These are phyloP conservation scores for Moniliophthora roreri DNA, from an alignment of 1,284 basidiomycete genomes.

Conservation along the genomic window DNA sequence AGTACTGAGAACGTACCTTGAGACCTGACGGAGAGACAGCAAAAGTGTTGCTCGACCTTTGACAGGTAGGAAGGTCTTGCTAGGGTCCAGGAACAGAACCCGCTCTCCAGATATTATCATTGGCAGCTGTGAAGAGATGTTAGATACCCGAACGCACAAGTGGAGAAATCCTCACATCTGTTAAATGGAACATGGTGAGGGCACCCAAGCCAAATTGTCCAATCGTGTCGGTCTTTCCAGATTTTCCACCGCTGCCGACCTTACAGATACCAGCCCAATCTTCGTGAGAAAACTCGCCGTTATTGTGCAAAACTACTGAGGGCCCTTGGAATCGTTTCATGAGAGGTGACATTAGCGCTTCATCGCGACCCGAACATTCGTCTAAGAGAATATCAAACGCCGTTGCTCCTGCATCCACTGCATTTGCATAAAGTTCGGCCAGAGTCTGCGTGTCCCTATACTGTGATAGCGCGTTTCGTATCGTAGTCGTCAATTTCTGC, in stretches of 20 bases:
- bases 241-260: slow-evolving; percentile 45
- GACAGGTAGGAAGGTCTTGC: slow-evolving; percentile 34
- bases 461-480: slow-evolving; percentile 33
- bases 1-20: slow-evolving; percentile 24
- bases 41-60: slow-evolving; percentile 24
- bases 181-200: slow-evolving; percentile 48
- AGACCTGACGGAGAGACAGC: slow-evolving; percentile 28
- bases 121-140: slow-evolving; percentile 32
- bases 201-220: slow-evolving; percentile 52
- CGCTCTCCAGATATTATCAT: slow-evolving; percentile 42
- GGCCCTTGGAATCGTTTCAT: slow-evolving; percentile 34
- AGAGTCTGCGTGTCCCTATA: slow-evolving; percentile 41
- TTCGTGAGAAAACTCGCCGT: slow-evolving; percentile 35
- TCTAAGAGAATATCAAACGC: slow-evolving; percentile 38
- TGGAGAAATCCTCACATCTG: slow-evolving; percentile 34
- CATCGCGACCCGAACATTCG: slow-evolving; percentile 17
- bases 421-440: slow-evolving; percentile 51
- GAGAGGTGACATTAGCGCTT: slow-evolving; percentile 28
- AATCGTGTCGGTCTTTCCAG: slow-evolving; percentile 33
- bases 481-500: slow-evolving; percentile 29
- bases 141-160: background rate
- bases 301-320: slow-evolving; percentile 43
- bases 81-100: slow-evolving; percentile 47
- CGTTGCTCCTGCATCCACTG: slow-evolving; percentile 44
- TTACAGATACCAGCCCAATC: slow-evolving; percentile 45